Evolutionary conservation across 495 filamentous ascomycete species (phyloP), one percentile per base, ranked within the genome.

Genomic region (Penicillium tannophilum): DNA sequence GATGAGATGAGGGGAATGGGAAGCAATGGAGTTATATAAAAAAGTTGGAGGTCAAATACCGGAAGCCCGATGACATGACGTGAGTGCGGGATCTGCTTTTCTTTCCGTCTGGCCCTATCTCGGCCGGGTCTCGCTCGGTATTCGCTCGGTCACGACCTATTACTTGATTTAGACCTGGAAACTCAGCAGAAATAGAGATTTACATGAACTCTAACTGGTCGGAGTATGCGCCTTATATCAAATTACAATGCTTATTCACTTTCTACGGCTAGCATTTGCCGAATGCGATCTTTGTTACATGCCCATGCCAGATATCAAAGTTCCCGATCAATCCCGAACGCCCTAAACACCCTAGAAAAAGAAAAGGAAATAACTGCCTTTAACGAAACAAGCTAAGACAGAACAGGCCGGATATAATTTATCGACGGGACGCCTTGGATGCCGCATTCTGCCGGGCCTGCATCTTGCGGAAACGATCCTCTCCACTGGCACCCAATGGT

Each of bases 381-480:
- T 9, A 16, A 36, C 12, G 23, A 28, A 16, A 12, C 16, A 3
- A 36, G 31, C 24, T 5, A 24, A 19, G 17, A 52, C 2, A 2
- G n/a, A 52, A 52, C 6, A 52, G 4, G 57, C 8, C n/a, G 42
- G 58, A 45, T 26, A 24, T 23, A 36, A 55, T 24, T 50, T 47
- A 51, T 31, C 36, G 55, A 44, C 55, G 56, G 56, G 56, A 44
- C 46, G 39, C 61, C 43, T 55, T 55, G 36, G 35, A 24, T 17
- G 35, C 74, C 36, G 77, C 78, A 64, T 73, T 84, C 69, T 89
- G 84, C 73, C 87, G 88, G 64, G 84, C 83, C 61, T 87, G 89
- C 84, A 95, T 90, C 75, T 82, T 86, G 64, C 88, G 83, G 79
- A 95, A 93, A 23, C 89, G 88, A 64, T 92, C 90, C 68, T 90